Evolutionary conservation across 2,329 filamentous ascomycete genomes (phyloP).

Genomic region (Colletotrichum truncatum): DNA sequence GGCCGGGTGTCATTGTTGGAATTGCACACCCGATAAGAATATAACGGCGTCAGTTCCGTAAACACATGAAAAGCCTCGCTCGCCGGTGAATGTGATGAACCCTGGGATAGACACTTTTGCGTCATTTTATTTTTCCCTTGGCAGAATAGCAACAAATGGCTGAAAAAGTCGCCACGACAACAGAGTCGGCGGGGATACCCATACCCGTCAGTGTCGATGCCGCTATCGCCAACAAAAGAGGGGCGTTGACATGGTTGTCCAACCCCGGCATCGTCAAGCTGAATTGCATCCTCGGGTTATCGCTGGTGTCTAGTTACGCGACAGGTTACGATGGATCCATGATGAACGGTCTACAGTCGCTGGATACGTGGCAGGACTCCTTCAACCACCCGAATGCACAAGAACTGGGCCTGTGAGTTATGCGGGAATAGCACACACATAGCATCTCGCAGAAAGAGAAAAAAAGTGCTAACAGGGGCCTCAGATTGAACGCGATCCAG

Average conservation of each 20-base stretch:
- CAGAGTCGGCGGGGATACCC: slow-evolving; percentile 15
- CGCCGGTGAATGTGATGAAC: no score
- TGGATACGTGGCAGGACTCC: slow-evolving; percentile 45
- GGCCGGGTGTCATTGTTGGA: slow-evolving; percentile 11
- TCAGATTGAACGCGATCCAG: slow-evolving; percentile 40
- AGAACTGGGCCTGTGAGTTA: slow-evolving; percentile 36
- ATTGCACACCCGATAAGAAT: background rate
- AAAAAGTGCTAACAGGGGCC: background rate
- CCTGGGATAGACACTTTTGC: no score
- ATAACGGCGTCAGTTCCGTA: no score
- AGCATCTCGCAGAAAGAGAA: no score
- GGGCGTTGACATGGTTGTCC: slow-evolving; percentile 8
- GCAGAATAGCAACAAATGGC: background rate
- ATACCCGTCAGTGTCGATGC: slow-evolving; percentile 23
- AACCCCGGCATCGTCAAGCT: slow-evolving; percentile 23
- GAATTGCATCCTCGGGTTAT: slow-evolving; percentile 12
- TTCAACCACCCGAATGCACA: slow-evolving; percentile 41
- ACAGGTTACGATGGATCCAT: slow-evolving; percentile 44
- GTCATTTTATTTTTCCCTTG: no score
- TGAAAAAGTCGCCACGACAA: background rate
- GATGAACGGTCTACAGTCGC: slow-evolving; percentile 51
- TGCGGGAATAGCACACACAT: background rate
- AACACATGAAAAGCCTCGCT: no score
- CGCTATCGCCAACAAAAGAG: slow-evolving; percentile 14
- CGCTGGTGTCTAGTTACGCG: slow-evolving; percentile 22